Evolutionary conservation across 2,329 filamentous ascomycete species (phyloP), one percentile per base, ranked within the genome.

Genomic region (Sarocladium oryzae): DNA sequence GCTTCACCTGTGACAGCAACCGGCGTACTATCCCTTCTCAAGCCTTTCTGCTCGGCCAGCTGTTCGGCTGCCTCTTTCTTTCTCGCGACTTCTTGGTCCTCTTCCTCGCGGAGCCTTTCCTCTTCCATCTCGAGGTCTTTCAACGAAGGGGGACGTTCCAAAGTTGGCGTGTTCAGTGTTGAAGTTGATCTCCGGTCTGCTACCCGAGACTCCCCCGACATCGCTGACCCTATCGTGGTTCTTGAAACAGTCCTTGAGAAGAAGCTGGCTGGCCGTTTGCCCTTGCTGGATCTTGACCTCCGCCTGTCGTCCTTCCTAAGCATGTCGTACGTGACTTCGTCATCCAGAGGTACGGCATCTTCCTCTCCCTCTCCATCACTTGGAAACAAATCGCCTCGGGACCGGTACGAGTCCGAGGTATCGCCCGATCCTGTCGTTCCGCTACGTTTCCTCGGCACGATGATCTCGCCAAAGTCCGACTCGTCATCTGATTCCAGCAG

Each of bases 341-440:
- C 92, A 60, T 92, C 89, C 16, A 97, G 71, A 11, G 90, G 88
- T n/a, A 96, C 82, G 1, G 92, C 92, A 67, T 97, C 92, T 65
- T 95, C 91, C 56, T 95, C 89, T 50, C 91, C 89, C 61, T 85
- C 82, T 43, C 78, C 81, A 55, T 95, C 90, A 60, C 90, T 96
- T 0, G 89, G 89, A 58, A 96, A 93, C 11, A 97, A 73, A 68
- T 97, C 92, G 2, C 90, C 90, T 43, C 92, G 77, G 10, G 90
- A 96, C 60, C 91, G 86, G 56, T 87, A 83, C 5, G 91, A 96
- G 63, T 92, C 90, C 24, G 83, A 86, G 1, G 91, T 96, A 56
- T 85, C 85, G 36, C 86, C 85, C 11, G 89, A 95, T 4, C 82
- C 85, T 13, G 82, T 79, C 1, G 91, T 96, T 43, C 82, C 82